Evolutionary conservation across 2,329 filamentous ascomycete genomes (phyloP), one percentile per base, ranked within the genome.

Genomic region (Fusarium solani-melongenae): DNA sequence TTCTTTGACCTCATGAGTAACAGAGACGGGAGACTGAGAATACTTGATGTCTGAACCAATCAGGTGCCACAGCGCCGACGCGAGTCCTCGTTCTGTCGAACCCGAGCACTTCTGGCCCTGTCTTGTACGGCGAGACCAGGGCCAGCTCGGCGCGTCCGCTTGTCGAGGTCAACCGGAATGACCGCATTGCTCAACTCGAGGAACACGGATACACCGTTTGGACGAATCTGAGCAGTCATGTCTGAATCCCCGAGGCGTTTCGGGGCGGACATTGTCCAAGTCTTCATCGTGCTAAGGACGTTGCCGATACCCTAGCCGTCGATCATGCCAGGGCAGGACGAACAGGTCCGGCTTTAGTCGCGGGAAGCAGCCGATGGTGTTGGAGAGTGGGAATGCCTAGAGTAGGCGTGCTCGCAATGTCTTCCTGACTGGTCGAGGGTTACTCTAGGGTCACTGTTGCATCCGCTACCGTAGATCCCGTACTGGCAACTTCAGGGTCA

Each of bases 321-420:
- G 71, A 76, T 76, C 74, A 73, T 75, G 29, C 27, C 20, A 51
- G 65, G 38, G 64, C 62, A 62, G 58, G 38, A 64, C 39, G 60
- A 56, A 53, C 46, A 17, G 22, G 41, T 20, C 46, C 33, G 33
- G 59, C 44, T 31, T 22, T 36, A 49, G 20, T 49, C 39, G 24
- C 38, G 36, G 59, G 51, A 31, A 44, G 66, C 57, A 46, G 49
- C 53, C 31, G 31, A 11, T 62, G 29, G 34, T 29, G 55, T 51
- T 15, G 7, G 17, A 33, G 58, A 61, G 29, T 27, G 27, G 34
- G 41, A 36, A 51, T 62, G n/a, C 53, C 22, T 14, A 20, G 9
- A 11, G 36, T 41, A 36, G 60, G 41, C 60, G n/a, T 69, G 36
- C 46, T 73, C 64, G 57, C 64, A 72, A 73, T 55, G n/a, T 69